Evolutionary conservation across 768 basidiomycete species (phyloP).

Genomic region (Pleurotus sapidus): DNA sequence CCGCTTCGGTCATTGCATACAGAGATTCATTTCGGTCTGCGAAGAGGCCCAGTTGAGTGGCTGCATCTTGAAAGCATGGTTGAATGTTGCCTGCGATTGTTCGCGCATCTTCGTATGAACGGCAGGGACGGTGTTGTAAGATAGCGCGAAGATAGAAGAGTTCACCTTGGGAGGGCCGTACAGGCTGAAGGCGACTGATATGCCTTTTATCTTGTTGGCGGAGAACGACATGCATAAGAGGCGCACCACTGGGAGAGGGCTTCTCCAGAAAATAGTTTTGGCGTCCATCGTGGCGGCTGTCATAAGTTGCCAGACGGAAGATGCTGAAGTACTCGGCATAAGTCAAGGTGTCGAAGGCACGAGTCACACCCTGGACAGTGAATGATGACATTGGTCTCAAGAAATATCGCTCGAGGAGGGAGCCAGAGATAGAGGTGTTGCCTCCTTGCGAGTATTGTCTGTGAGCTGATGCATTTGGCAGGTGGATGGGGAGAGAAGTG

Average conservation of each 20-base stretch:
- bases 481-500: too few relatives aligned
- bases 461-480: too few relatives aligned
- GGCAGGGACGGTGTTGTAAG: slow-evolving; percentile 23
- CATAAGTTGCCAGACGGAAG: not conserved
- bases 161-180: slow-evolving; percentile 31
- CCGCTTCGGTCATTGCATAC: slow-evolving; percentile 31
- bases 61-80: slow-evolving; percentile 27
- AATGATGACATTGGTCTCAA: not conserved
- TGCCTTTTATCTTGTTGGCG: not conserved
- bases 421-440: too few relatives aligned
- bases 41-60: slow-evolving; percentile 24
- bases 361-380: not conserved
- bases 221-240: not conserved
- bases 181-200: slow-evolving; percentile 24
- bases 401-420: not conserved
- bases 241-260: not conserved
- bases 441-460: too few relatives aligned
- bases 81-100: slow-evolving; percentile 23
- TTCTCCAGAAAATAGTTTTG: not conserved
- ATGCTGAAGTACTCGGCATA: not conserved
- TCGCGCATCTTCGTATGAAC: slow-evolving; percentile 35
- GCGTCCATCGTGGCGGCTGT: not conserved
- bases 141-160: slow-evolving; percentile 38
- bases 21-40: slow-evolving; percentile 12
- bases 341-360: not conserved